Evolutionary conservation across 2,329 filamentous ascomycete genomes (phyloP).

Genomic region (Ophiosphaerella herpotricha): DNA sequence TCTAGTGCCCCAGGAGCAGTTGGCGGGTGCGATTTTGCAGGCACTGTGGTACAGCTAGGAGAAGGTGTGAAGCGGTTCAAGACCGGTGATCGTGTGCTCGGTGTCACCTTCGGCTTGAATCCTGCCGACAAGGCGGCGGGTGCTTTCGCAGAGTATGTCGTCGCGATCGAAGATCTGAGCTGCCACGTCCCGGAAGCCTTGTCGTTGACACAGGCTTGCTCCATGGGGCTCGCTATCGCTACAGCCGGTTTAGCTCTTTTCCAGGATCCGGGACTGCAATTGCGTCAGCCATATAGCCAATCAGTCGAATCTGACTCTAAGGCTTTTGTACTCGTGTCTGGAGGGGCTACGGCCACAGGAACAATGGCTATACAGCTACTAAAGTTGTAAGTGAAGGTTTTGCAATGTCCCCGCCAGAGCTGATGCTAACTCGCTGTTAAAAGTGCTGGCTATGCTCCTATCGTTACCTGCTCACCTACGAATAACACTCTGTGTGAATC

Average conservation of each 20-base stretch:
- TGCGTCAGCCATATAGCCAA: neutral
- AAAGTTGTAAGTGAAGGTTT: neutral
- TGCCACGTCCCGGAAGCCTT: neutral
- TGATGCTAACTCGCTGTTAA: too few species aligned
- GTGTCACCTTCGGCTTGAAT: neutral
- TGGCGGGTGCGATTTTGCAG: neutral
- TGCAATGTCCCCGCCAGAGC: neutral
- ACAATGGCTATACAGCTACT: constrained; percentile 20
- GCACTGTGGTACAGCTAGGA: neutral
- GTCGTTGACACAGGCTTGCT: neutral
- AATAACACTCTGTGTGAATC: neutral
- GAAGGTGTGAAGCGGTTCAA: neutral
- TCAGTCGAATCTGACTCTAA: too few species aligned
- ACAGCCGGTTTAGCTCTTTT: neutral
- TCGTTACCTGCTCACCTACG: neutral
- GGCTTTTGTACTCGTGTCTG: constrained; percentile 37
- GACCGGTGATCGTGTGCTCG: neutral
- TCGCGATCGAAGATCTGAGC: neutral
- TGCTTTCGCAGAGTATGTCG: neutral
- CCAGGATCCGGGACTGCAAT: neutral
- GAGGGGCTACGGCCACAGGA: neutral
- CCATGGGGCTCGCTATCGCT: neutral
- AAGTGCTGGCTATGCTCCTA: neutral
- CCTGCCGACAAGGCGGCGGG: neutral
- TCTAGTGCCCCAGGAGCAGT: too few species aligned